Evolutionary conservation across 345 rosid genomes (phyloP).

Genomic region (Limnanthes douglasii): DNA sequence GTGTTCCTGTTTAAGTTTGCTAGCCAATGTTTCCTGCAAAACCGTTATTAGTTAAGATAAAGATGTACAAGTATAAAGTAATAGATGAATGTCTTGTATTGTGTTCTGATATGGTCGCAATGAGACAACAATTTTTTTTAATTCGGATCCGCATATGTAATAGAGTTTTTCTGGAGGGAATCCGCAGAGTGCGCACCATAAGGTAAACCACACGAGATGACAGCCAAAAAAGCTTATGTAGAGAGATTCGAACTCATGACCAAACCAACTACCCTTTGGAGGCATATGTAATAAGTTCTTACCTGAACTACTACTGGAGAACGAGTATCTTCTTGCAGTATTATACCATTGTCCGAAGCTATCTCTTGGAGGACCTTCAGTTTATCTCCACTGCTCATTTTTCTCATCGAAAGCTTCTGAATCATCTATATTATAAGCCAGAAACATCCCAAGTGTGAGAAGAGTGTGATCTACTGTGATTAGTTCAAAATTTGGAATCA

Average conservation of each 20-base stretch:
- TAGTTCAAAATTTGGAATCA: not conserved
- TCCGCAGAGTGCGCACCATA: too few relatives aligned
- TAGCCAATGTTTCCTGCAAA: slow-evolving; percentile 9
- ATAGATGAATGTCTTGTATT: too few relatives aligned
- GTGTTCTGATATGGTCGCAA: too few relatives aligned
- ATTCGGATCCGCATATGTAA: too few relatives aligned
- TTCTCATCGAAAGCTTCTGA: slow-evolving; percentile 24
- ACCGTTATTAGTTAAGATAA: not conserved
- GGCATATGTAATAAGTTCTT: too few relatives aligned
- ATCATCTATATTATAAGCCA: slow-evolving; percentile 19
- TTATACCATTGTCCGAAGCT: slow-evolving; percentile 20
- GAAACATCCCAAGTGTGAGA: not conserved
- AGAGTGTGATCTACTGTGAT: not conserved
- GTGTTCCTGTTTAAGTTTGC: slow-evolving; percentile 2
- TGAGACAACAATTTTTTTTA: too few relatives aligned
- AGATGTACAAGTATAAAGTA: not conserved
- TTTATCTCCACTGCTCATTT: slow-evolving; percentile 23
- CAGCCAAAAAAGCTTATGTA: too few relatives aligned
- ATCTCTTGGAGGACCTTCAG: slow-evolving; percentile 18
- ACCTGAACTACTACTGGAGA: slow-evolving; percentile 4
- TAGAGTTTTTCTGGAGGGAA: too few relatives aligned
- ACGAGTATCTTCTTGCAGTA: slow-evolving; percentile 12
- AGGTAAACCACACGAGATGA: too few relatives aligned
- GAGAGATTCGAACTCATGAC: too few relatives aligned
- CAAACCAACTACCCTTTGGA: too few relatives aligned